phyloP scores from a whole-genome alignment of 768 basidiomycete species.

The Russula sp. region DNA sequence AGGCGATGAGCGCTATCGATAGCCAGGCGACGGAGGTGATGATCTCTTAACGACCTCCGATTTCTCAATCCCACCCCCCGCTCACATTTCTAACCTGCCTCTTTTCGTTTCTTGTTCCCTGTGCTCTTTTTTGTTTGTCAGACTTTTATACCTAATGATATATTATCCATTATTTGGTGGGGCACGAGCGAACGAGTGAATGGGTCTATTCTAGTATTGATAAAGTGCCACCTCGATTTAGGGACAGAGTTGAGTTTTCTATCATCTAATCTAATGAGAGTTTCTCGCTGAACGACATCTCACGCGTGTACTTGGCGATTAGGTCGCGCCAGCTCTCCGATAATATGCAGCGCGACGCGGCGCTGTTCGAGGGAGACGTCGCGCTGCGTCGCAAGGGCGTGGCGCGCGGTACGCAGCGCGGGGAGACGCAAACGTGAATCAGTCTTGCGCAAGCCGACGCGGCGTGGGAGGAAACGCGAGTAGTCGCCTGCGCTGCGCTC shows the following conservation, averaged over 20 bases:
- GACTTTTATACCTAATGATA: conserved; percentile 4
- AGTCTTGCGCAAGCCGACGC: conserved; percentile 25
- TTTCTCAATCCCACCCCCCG: background rate
- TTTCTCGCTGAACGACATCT: background rate
- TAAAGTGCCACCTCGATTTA: background rate
- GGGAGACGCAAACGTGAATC: conserved; percentile 28
- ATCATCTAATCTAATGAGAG: background rate
- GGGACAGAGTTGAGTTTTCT: background rate
- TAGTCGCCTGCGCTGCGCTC: conserved; percentile 46
- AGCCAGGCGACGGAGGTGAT: conserved; percentile 15
- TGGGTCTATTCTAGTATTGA: background rate
- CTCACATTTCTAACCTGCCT: background rate
- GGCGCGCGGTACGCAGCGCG: conserved; percentile 37
- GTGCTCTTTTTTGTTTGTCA: background rate
- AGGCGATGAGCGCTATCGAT: conserved; percentile 5
- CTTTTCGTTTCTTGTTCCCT: background rate
- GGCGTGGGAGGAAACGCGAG: conserved; percentile 34
- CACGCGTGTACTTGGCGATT: conserved; percentile 1
- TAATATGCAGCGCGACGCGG: conserved; percentile 34
- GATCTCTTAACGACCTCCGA: background rate
- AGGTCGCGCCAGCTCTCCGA: conserved; percentile 22
- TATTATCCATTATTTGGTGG: background rate
- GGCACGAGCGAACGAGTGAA: background rate
- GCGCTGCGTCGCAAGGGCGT: conserved; percentile 37
- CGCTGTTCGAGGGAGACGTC: conserved; percentile 37